phyloP scores from a whole-genome alignment of 2,329 filamentous ascomycete genomes.

The Talaromyces sp. region DNA sequence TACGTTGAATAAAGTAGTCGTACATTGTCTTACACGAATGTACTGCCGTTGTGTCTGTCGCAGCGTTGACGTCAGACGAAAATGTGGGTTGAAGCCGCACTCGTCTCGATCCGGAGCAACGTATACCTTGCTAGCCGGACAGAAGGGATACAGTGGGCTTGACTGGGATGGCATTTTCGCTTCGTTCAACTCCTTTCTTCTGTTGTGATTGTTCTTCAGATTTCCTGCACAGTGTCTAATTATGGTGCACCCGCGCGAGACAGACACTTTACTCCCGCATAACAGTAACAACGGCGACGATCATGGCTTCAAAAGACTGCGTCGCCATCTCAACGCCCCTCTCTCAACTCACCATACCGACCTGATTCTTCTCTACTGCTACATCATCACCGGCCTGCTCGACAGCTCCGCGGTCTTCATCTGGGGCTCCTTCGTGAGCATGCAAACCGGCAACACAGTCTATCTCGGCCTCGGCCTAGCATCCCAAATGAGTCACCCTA shows the following conservation, averaged over 20 bases:
- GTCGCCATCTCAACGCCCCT: constrained; percentile 33
- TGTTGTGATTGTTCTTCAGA: background rate
- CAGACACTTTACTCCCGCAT: background rate
- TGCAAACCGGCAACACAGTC: constrained; percentile 50
- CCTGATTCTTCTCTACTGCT: constrained; percentile 65
- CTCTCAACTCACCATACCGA: constrained; percentile 63
- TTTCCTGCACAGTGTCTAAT: too few species aligned
- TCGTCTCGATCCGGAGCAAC: background rate
- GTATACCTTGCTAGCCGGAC: too few species aligned
- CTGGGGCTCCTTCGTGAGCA: constrained; percentile 73
- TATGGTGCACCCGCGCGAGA: background rate
- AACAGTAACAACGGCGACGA: background rate
- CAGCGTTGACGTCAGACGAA: background rate
- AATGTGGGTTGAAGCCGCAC: background rate
- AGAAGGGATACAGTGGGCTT: too few species aligned
- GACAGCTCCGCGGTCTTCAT: constrained; percentile 73
- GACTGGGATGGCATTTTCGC: background rate
- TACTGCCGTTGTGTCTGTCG: too few species aligned
- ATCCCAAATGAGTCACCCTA: constrained; percentile 30
- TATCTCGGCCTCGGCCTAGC: constrained; percentile 70
- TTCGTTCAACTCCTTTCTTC: background rate
- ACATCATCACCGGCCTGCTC: constrained; percentile 71
- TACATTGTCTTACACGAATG: background rate
- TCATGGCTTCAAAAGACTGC: background rate
- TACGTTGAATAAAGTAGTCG: background rate